Evolutionary conservation across 106 monocot species (phyloP).

Genomic region (Dendrobium huoshanense): DNA sequence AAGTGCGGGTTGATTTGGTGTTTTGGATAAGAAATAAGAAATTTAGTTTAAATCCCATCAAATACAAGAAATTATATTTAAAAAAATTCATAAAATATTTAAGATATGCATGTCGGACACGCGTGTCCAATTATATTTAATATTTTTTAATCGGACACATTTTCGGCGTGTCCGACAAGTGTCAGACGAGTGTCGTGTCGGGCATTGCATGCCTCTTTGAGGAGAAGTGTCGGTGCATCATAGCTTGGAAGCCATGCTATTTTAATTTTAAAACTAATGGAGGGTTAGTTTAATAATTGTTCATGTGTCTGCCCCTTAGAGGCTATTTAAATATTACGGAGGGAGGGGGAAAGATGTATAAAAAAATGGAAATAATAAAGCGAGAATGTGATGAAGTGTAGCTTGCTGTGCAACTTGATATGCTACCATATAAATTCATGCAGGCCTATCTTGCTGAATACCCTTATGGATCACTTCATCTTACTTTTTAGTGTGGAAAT

Average conservation of each 20-base stretch:
- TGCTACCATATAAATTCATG: neutral
- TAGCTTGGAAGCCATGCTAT: neutral
- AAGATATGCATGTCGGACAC: too few species aligned
- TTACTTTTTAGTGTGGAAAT: neutral
- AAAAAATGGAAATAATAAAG: neutral
- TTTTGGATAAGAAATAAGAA: too few species aligned
- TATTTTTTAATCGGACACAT: too few species aligned
- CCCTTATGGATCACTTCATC: neutral
- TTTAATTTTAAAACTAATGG: neutral
- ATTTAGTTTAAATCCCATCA: too few species aligned
- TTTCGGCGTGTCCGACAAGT: too few species aligned
- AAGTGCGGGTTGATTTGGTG: too few species aligned
- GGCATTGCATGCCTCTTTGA: too few species aligned
- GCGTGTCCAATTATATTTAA: too few species aligned
- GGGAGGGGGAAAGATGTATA: neutral
- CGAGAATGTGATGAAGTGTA: neutral
- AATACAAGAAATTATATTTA: too few species aligned
- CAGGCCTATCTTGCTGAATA: neutral
- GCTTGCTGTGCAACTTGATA: neutral
- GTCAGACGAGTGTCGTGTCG: too few species aligned
- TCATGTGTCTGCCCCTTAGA: neutral
- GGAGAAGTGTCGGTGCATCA: too few species aligned
- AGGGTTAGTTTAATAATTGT: neutral
- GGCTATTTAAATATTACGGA: neutral
- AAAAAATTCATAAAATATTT: too few species aligned